Evolutionary conservation across 495 filamentous ascomycete genomes (phyloP), one percentile per base, ranked within the genome.

Genomic region (Xylaria telfairii): DNA sequence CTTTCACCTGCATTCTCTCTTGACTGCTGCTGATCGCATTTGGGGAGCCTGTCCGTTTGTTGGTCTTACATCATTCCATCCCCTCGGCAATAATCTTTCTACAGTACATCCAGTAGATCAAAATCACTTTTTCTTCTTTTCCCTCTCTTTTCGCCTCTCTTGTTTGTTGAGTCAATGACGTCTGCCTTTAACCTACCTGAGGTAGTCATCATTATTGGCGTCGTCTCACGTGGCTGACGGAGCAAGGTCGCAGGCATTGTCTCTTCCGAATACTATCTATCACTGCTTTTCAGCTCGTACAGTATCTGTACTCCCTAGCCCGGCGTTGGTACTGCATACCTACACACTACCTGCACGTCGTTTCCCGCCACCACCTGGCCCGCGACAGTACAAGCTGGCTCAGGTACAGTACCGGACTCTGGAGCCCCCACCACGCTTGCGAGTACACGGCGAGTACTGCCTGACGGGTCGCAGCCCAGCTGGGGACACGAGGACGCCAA

Each of bases 141-240:
- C n/a, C 47, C 54, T 39, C 8, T 41, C 19, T 21, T 54, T 54
- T 66, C 28, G 24, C 44, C 39, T 47, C 21, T 21, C 34, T 54
- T 21, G 46, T 26, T n/a, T n/a, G 5, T 51, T 4, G 28, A 49
- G 26, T 37, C 7, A 49, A 21, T 65, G 15, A 26, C 64, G 26
- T 30, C 24, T 17, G 39, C 60, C 9, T 37, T 21, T 28, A 17
- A 46, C 39, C 60, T 63, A 30, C 41, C 41, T 17, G 2, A 32
- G 15, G 51, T 59, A 28, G 30, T 39, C 10, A n/a, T 44, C 32
- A n/a, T 34, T 30, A 28, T 61, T 68, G 67, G 41, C 56, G 67
- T 21, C 44, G 56, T 68, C 67, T 60, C 57, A 59, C 54, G 66
- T 68, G 67, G 54, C 67, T 68, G 56, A 68, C 66, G 46, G 62